Percentiles rank a stretch among this genome's conserved stretches.
Evolutionary conservation across 2,329 filamentous ascomycete genomes (phyloP).

Genomic region (Fusarium aywerte): DNA sequence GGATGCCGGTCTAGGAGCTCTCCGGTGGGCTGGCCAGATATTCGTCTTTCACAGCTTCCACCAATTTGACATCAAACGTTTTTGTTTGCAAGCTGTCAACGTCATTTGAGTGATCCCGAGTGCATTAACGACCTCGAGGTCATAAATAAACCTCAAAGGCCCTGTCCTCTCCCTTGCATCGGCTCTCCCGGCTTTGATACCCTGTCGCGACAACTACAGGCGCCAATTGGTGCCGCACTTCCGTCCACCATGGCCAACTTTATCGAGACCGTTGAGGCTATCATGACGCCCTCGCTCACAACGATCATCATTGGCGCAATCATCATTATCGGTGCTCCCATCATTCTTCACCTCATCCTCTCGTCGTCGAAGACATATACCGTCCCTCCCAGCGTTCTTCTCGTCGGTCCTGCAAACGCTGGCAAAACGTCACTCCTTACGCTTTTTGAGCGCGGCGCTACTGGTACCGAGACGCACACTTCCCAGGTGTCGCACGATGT

Average conservation of each 20-base stretch:
- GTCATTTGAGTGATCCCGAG: conserved; percentile 4
- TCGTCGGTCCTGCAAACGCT: conserved; percentile 81
- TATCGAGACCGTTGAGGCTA: conserved; percentile 58
- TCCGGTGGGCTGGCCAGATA: conserved; percentile 35
- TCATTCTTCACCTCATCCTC: conserved; percentile 81
- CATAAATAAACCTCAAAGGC: not conserved
- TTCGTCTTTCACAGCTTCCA: conserved; percentile 31
- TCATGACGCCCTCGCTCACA: conserved; percentile 68
- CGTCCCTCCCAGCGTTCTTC: conserved; percentile 78
- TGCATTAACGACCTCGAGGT: not conserved
- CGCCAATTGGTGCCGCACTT: conserved; percentile 29
- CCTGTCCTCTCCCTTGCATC: not conserved
- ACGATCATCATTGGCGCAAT: conserved; percentile 75
- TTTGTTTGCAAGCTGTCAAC: conserved; percentile 1
- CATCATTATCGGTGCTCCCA: conserved; percentile 76
- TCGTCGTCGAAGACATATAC: conserved; percentile 73
- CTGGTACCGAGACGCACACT: conserved; percentile 63
- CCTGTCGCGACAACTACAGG: not conserved
- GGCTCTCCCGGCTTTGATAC: not conserved
- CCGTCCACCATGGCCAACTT: conserved; percentile 53
- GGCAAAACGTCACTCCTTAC: conserved; percentile 93
- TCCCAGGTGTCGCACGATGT: conserved; percentile 62
- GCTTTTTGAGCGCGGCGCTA: conserved; percentile 69
- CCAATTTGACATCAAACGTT: not conserved
- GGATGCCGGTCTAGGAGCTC: conserved; percentile 30